Evolutionary conservation across 352 stramenopile species (phyloP).

Genomic region (Plasmopara halstedii): DNA sequence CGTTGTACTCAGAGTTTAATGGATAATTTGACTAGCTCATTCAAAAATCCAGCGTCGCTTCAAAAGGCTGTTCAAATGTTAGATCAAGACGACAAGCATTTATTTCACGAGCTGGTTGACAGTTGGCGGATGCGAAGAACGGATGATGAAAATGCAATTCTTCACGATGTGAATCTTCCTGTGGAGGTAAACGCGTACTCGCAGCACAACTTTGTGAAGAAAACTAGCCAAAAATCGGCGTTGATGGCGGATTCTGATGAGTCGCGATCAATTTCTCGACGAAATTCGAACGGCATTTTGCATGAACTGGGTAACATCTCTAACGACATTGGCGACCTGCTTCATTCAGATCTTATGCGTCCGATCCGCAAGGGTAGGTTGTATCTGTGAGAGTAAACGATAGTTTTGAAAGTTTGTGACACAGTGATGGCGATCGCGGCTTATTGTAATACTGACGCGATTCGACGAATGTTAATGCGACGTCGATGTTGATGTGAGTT

Average conservation of each 20-base stretch:
- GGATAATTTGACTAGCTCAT: conserved; percentile 45
- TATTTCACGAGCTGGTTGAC: conserved; percentile 64
- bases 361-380: conserved; percentile 53
- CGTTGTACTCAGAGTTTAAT: conserved; percentile 22
- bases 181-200: conserved; percentile 35
- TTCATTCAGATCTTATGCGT: conserved; percentile 51
- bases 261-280: conserved; percentile 17
- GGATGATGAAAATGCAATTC: conserved; percentile 3
- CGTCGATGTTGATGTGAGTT: too few species aligned
- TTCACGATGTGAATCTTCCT: conserved; percentile 23
- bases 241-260: conserved; percentile 31
- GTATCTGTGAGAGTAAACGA: conserved; percentile 31
- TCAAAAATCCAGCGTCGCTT: conserved; percentile 47
- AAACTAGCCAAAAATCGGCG: conserved; percentile 31
- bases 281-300: conserved; percentile 30
- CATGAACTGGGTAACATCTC: conserved; percentile 29
- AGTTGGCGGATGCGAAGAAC: conserved; percentile 29
- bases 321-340: conserved; percentile 45
- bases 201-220: conserved; percentile 22
- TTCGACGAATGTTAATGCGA: too few species aligned
- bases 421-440: too few species aligned
- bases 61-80: conserved; percentile 47
- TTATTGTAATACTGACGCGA: too few species aligned
- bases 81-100: conserved; percentile 53
- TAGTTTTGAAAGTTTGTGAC: too few species aligned